A percentile compares a stretch with the other conserved stretches of the same genome.
Conservation (phyloP, 140 eudicot genomes). For the Senecio squalidus region DNA sequence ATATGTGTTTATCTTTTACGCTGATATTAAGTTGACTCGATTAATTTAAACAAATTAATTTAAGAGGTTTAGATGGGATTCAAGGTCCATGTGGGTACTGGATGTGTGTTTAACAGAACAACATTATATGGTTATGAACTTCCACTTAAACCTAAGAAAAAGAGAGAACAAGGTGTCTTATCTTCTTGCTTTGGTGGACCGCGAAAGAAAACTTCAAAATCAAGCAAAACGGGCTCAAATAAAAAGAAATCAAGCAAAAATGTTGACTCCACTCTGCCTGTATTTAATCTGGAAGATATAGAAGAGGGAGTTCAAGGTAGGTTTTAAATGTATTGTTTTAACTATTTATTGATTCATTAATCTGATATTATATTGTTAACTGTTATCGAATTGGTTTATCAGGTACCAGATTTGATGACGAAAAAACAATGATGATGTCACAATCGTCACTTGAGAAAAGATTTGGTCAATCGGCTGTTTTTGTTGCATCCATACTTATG, state of each 20-base stretch:
- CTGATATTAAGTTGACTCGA: no score
- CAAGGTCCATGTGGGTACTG: slow-evolving; percentile 96
- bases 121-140: slow-evolving; percentile 94
- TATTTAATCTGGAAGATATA: slow-evolving; percentile 85
- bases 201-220: slow-evolving; percentile 54
- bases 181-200: slow-evolving; percentile 82
- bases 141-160: slow-evolving; percentile 79
- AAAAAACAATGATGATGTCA: slow-evolving; percentile 75
- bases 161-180: slow-evolving; percentile 59
- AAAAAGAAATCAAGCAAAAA: slow-evolving; percentile 90
- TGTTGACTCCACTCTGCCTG: slow-evolving; percentile 88
- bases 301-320: slow-evolving; percentile 98
- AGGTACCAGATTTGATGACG: slow-evolving; percentile 97
- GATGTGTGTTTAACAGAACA: no score
- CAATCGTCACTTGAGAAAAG: no score
- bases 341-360: background rate
- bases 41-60: no score
- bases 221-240: slow-evolving; percentile 76
- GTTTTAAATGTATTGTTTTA: background rate
- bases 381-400: background rate
- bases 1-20: no score
- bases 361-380: background rate
- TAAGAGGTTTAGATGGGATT: no score
- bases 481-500: no score
- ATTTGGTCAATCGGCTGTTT: no score